Conservation (phyloP, 148 eudicot species). For the Suaeda aralocaspica region DNA sequence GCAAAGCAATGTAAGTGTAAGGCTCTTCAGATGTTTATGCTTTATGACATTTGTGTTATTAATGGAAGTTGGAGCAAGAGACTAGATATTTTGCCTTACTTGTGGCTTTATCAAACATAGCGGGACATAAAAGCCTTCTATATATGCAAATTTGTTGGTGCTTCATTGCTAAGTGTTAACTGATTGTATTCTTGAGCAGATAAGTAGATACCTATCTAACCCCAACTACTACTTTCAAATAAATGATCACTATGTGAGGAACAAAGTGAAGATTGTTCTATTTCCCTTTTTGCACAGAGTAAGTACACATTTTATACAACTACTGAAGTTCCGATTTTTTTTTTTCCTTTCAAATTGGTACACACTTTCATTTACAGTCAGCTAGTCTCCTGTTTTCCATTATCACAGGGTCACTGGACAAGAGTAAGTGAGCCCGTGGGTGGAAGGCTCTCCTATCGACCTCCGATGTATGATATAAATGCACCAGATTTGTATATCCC, state of each 20-base stretch:
- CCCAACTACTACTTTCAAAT: slow-evolving; percentile 98
- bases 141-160: too few relatives aligned
- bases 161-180: neutral
- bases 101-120: too few relatives aligned
- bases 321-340: too few relatives aligned
- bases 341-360: too few relatives aligned
- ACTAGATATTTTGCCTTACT: too few relatives aligned
- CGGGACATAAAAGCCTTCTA: too few relatives aligned
- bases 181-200: slow-evolving; percentile 27
- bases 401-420: slow-evolving; percentile 79
- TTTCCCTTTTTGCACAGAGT: slow-evolving; percentile 92
- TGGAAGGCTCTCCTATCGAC: slow-evolving; percentile 87
- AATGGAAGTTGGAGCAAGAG: too few relatives aligned
- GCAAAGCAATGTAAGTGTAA: slow-evolving; percentile 87
- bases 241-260: slow-evolving; percentile 88
- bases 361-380: too few relatives aligned
- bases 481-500: slow-evolving; percentile 92
- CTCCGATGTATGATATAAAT: slow-evolving; percentile 88
- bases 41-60: too few relatives aligned
- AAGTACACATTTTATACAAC: slow-evolving; percentile 19
- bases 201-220: slow-evolving; percentile 83
- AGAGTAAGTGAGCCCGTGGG: slow-evolving; percentile 93
- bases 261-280: slow-evolving; percentile 84
- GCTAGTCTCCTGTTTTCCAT: neutral
- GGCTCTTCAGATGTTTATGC: neutral